Base-by-base conservation (phyloP, 2,329 filamentous ascomycete species). In the Trichoderma cornu-damae region DNA sequence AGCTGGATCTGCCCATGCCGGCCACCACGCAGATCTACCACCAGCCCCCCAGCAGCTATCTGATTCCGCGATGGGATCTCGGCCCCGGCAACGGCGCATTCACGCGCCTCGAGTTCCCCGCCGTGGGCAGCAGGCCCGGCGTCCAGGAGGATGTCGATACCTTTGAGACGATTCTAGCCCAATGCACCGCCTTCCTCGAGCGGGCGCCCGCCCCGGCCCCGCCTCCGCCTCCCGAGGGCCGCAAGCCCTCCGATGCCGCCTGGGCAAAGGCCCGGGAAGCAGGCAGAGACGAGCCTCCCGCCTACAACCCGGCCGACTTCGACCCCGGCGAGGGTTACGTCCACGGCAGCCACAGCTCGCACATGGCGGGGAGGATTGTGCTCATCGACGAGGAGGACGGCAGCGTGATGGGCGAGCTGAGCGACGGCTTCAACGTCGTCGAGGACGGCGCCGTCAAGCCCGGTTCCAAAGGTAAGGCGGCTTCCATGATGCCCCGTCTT, bases 21-120 rank as follows among this genome's bases (percentile, higher is more conserved):
- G 93, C 93, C 16, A 97, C 92, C 0, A 97, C 94, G 0, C 93
- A 97, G 71, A 94, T 99, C 70, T 97, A 96, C 75, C 91, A 96
- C 72, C 90, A 97, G 74, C 91, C 92, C 6, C 93, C 93, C 0
- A 85, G 81, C 62, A 96, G 90, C 77, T 97, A 97, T 69, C 79
- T 97, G 46, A 96, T 99, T 61, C 94, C 94, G 14, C 86, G 93
- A 63, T 96, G 93, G 91, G 93, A 97, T 67, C 77, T 96, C 14
- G 92, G 90, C 3, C 89, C 88, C 1, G 89, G 94, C 57, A 88
- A 86, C 62, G 92, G 91, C 59, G 90, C 91, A 16, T 97, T 97
- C 69, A 96, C 93, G 18, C 83, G 91, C 57, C 90, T 99, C 68
- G 88, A 96, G 69, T 97, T 99, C 64, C 92, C 92, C 0, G 70